Percentiles rank a stretch among this genome's conserved stretches.
These are phyloP conservation scores for Chalara sp. DNA, from an alignment of 2,329 filamentous ascomycete genomes.

Conservation along the genomic window DNA sequence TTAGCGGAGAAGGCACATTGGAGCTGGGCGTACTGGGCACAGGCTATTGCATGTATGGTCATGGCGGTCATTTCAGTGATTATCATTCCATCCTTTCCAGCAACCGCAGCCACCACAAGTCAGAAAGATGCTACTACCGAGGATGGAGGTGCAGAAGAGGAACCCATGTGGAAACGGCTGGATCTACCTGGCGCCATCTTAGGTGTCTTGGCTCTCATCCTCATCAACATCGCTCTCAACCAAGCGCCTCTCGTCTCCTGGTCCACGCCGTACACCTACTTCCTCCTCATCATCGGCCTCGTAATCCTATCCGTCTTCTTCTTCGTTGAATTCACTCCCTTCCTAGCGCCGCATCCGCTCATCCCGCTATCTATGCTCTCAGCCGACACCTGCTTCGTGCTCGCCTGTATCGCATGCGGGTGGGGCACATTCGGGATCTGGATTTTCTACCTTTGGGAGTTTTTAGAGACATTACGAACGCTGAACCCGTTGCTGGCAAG, in stretches of 20 bases:
- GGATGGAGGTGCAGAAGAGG: slow-evolving; percentile 1
- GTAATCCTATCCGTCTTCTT: slow-evolving; percentile 48
- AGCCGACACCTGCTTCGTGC: slow-evolving; percentile 40
- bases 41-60: slow-evolving; percentile 31
- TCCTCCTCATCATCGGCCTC: slow-evolving; percentile 46
- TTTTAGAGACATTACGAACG: slow-evolving; percentile 14
- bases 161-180: slow-evolving; percentile 19
- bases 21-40: slow-evolving; percentile 42
- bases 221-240: slow-evolving; percentile 50
- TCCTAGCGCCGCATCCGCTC: slow-evolving; percentile 39
- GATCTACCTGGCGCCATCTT: slow-evolving; percentile 37
- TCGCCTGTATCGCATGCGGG: slow-evolving; percentile 10
- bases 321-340: slow-evolving; percentile 35
- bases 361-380: slow-evolving; percentile 46
- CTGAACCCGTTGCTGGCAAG: slow-evolving; percentile 22
- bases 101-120: slow-evolving; percentile 23
- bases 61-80: slow-evolving; percentile 29
- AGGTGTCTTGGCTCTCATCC: slow-evolving; percentile 41
- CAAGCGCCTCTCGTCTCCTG: slow-evolving; percentile 13
- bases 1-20: slow-evolving; percentile 36
- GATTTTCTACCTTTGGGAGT: slow-evolving; percentile 12
- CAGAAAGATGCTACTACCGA: no score
- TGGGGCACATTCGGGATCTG: slow-evolving; percentile 16
- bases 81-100: slow-evolving; percentile 29
- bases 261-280: slow-evolving; percentile 12